Evolutionary conservation across 2,329 filamentous ascomycete species (phyloP), one percentile per base, ranked within the genome.

Genomic region (Berkeleyomyces rouxiae): DNA sequence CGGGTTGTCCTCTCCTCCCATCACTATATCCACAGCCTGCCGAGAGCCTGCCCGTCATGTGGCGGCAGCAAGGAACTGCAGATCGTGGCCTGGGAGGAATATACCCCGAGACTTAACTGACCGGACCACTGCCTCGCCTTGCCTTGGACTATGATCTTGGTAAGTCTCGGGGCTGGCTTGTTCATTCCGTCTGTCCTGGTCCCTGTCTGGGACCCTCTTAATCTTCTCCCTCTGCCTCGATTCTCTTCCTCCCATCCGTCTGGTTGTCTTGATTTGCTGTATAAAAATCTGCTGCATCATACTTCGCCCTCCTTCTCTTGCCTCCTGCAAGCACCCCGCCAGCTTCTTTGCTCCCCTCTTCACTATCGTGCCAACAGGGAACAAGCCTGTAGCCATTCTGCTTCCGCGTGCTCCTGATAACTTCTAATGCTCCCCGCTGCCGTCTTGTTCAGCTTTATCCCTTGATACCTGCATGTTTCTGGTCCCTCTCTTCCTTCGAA

Each of bases 61-160:
- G 49, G 49, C 49, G 49, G 49, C 49, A 53, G 49, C 49, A 33
- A 53, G 49, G 49, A 23, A 13, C 7, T 53, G 49, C 49, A 53
- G 49, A 53, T 53, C 49, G 49, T 53, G 49, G 36, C 49, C 49
- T 53, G 49, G 49, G 36, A 53, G 49, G 49, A 53, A 53, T 53
- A 37, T 53, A 23, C 49, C 49, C 49, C 49, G 47, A 37, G 31
- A 10, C 49, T 37, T 53, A 23, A 53, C 49, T 53, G 9, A 13
- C 23, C 36, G 23, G 49, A 53, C 23, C n/a, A 36, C 44, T 46
- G 13, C 13, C 44, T 46, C 23, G 13, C 13, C 11, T 16, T 47
- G 44, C 5, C 44, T 46, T 7, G 11, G 23, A 46, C 44, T 16
- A 31, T 7, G 49, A 37, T 7, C 39, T 42, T 58, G 36, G 23